These are phyloP conservation scores for Parasitella parasitica DNA, from an alignment of 371 early-diverging fungal species.

Conservation along the genomic window DNA sequence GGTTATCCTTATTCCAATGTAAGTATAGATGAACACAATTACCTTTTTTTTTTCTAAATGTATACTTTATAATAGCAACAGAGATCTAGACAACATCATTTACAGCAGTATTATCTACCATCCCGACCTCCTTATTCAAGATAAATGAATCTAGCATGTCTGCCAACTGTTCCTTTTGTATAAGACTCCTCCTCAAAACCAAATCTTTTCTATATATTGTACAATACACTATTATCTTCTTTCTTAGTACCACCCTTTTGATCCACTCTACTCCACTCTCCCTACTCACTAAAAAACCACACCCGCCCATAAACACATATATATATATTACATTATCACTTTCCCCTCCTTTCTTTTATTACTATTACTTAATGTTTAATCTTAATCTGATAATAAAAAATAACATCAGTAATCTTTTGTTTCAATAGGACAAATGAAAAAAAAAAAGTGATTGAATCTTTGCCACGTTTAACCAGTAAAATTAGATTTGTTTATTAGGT, in stretches of 20 bases:
- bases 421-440: background rate
- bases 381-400: background rate
- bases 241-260: background rate
- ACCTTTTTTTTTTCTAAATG: background rate
- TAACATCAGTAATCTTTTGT: background rate
- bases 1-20: conserved; percentile 1
- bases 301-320: background rate
- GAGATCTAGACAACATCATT: conserved; percentile 2
- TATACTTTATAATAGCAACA: background rate
- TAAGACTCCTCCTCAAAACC: background rate
- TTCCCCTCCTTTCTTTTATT: background rate
- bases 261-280: background rate
- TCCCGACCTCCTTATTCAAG: conserved; percentile 13
- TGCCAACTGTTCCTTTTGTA: background rate
- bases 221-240: background rate
- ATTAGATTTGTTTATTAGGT: background rate
- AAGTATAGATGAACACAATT: background rate
- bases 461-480: background rate
- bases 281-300: background rate
- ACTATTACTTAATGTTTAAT: conserved; percentile 1
- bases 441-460: background rate
- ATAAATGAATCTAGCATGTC: background rate
- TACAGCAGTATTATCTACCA: background rate
- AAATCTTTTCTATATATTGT: background rate
- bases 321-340: background rate